phyloP scores from a whole-genome alignment of 2,329 filamentous ascomycete genomes.

The Fusarium azukiicola region DNA sequence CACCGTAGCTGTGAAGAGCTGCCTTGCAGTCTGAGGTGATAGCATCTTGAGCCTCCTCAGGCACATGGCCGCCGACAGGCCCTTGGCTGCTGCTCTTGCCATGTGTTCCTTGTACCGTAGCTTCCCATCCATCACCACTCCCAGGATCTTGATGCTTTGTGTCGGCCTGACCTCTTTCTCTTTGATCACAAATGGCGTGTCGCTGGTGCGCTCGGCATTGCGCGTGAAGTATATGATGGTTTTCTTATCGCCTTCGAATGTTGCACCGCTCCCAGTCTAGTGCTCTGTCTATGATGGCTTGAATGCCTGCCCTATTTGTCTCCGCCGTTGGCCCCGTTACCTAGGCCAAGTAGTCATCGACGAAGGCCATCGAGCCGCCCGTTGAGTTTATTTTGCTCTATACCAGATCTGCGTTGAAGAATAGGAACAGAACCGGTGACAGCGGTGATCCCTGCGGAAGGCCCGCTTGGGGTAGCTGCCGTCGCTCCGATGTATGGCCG shows the following conservation, averaged over 20 bases:
- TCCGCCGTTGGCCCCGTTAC: too few species aligned
- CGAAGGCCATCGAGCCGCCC: constrained; percentile 10
- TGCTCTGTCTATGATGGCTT: background rate
- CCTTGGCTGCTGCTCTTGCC: too few species aligned
- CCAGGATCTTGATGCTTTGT: too few species aligned
- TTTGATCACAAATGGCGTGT: too few species aligned
- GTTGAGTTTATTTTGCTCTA: background rate
- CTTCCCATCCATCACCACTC: too few species aligned
- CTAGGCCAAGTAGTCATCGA: too few species aligned
- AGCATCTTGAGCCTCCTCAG: too few species aligned
- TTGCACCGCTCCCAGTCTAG: background rate
- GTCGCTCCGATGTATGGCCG: background rate
- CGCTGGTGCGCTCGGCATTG: background rate
- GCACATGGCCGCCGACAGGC: too few species aligned
- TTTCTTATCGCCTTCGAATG: constrained; percentile 7
- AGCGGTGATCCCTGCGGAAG: constrained; percentile 18
- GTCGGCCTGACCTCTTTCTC: too few species aligned
- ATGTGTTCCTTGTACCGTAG: too few species aligned
- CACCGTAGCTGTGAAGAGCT: too few species aligned
- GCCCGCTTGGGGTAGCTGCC: constrained; percentile 1
- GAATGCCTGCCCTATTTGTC: background rate
- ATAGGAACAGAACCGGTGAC: constrained; percentile 11
- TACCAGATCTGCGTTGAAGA: constrained; percentile 27
- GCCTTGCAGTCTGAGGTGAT: too few species aligned
- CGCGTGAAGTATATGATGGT: background rate